Conservation (phyloP, 371 early-diverging fungal species). For the Mycotypha africana region DNA sequence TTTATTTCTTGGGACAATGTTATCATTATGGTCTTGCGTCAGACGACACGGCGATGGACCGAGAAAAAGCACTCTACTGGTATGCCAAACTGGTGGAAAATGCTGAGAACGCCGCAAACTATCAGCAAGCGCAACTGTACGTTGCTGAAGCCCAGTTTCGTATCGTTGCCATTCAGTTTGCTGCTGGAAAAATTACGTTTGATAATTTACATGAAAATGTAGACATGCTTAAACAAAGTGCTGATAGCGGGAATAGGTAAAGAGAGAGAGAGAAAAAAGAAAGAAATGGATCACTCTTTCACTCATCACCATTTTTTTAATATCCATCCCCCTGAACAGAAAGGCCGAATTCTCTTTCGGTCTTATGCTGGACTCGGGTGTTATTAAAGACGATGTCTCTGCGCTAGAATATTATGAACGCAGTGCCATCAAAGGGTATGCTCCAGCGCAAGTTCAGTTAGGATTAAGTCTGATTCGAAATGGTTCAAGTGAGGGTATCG, state of each 20-base stretch:
- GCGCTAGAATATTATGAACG: slow-evolving; percentile 22
- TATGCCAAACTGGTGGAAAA: slow-evolving; percentile 51
- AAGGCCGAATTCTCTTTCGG: slow-evolving; percentile 13
- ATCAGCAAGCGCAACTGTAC: slow-evolving; percentile 2
- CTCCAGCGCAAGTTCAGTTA: slow-evolving; percentile 35
- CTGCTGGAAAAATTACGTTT: slow-evolving; percentile 16
- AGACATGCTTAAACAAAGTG: slow-evolving; percentile 11
- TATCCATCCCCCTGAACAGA: slow-evolving; percentile 1
- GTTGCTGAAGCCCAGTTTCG: slow-evolving; percentile 53
- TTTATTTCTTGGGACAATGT: slow-evolving; percentile 33
- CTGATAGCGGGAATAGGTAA: slow-evolving; percentile 15
- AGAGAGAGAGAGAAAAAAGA: no score
- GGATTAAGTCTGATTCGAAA: slow-evolving; percentile 25
- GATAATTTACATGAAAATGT: slow-evolving; percentile 49
- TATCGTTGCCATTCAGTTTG: slow-evolving; percentile 28
- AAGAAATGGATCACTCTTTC: not conserved
- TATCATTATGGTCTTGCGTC: slow-evolving; percentile 26
- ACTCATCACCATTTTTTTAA: not conserved
- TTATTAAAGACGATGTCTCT: slow-evolving; percentile 17
- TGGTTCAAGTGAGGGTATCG: slow-evolving; percentile 22
- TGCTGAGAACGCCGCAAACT: slow-evolving; percentile 10
- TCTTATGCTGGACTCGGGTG: slow-evolving; percentile 13
- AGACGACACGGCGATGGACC: slow-evolving; percentile 31
- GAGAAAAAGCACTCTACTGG: slow-evolving; percentile 52
- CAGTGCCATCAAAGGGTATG: slow-evolving; percentile 39